Conservation (phyloP, 2,329 filamentous ascomycete species). For the Ambrosiella beaveri region DNA sequence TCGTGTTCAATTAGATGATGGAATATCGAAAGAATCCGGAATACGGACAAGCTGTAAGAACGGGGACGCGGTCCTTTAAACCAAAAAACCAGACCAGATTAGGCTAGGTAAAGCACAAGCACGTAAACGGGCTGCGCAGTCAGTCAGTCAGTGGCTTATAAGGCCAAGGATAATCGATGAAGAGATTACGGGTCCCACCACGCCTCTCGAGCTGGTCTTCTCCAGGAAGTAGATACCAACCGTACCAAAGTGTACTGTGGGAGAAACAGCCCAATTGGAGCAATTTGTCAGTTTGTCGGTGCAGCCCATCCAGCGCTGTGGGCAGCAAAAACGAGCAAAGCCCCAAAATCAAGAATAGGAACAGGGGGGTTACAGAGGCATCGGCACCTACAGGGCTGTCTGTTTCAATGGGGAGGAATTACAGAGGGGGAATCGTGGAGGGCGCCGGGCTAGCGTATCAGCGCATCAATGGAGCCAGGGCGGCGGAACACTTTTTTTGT, state of each 20-base stretch:
- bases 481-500: background rate
- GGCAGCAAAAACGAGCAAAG: background rate
- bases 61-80: slow-evolving; percentile 9
- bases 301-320: background rate
- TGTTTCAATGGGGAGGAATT: slow-evolving; percentile 1
- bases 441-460: no score
- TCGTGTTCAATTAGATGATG: background rate
- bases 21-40: background rate
- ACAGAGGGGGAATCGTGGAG: background rate
- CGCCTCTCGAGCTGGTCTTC: background rate
- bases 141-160: background rate
- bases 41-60: background rate
- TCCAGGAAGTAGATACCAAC: background rate
- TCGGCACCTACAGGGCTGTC: slow-evolving; percentile 4
- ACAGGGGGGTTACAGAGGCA: background rate
- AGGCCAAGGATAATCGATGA: background rate
- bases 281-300: no score
- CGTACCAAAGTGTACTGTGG: background rate
- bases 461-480: no score
- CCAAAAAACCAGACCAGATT: background rate
- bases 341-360: background rate
- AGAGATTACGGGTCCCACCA: background rate
- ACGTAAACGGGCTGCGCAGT: background rate
- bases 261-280: background rate
- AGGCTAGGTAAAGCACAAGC: background rate